These are phyloP conservation scores for Heterobasidion annosum DNA, from an alignment of 1,284 basidiomycete species.

Conservation along the genomic window DNA sequence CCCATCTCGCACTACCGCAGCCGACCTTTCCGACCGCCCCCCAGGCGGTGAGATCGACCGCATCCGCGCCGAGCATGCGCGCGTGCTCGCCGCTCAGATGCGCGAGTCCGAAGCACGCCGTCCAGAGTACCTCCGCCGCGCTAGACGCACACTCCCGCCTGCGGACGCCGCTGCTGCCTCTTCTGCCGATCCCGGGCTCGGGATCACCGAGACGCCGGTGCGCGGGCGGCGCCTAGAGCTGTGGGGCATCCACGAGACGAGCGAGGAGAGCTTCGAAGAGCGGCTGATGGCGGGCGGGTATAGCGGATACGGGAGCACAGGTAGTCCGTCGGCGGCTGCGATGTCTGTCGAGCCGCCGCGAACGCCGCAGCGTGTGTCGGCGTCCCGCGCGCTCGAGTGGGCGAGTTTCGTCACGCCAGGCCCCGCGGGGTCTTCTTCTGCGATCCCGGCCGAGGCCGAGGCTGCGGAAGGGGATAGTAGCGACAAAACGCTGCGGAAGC, in stretches of 20 bases:
- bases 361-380: constrained; percentile 21
- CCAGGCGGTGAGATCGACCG: constrained; percentile 51
- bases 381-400: constrained; percentile 23
- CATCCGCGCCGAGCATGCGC: constrained; percentile 41
- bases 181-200: constrained; percentile 29
- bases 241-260: constrained; percentile 59
- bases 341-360: constrained; percentile 9
- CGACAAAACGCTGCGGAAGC: constrained; percentile 56
- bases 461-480: constrained; percentile 15
- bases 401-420: constrained; percentile 31
- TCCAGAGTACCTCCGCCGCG: constrained; percentile 60
- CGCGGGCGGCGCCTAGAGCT: constrained; percentile 63
- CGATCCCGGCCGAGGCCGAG: background rate
- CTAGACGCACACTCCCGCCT: constrained; percentile 29
- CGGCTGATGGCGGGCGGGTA: constrained; percentile 72
- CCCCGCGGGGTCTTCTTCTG: constrained; percentile 11
- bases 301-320: constrained; percentile 44
- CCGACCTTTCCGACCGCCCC: constrained; percentile 5
- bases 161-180: constrained; percentile 23
- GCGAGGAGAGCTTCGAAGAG: constrained; percentile 75
- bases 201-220: constrained; percentile 55
- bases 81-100: constrained; percentile 35
- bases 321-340: background rate
- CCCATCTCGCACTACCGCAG: background rate
- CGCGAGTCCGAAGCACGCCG: constrained; percentile 50